A percentile compares a stretch with the other conserved stretches of the same genome.
Evolutionary conservation across 306 rosid genomes (phyloP).

Genomic region (Aeschynomene evenia): DNA sequence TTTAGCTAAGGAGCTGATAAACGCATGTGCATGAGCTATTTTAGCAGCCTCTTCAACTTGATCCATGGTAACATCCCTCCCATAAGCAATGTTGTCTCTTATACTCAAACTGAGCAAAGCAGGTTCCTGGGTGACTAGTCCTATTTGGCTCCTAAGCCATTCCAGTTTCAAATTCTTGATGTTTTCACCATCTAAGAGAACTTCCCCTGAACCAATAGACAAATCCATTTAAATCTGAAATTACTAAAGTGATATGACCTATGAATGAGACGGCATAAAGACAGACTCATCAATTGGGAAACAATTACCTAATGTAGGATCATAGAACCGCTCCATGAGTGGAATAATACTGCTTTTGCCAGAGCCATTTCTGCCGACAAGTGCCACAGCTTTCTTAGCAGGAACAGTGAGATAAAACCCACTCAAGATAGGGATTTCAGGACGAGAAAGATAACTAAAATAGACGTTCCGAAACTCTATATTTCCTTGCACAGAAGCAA

Average conservation of each 20-base stretch:
- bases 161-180: constrained; percentile 88
- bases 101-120: constrained; percentile 96
- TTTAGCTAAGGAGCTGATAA: constrained; percentile 84
- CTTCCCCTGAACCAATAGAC: constrained; percentile 86
- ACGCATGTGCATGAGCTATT: constrained; percentile 97
- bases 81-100: constrained; percentile 98
- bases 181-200: constrained; percentile 99
- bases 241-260: constrained; percentile 1
- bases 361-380: constrained; percentile 98
- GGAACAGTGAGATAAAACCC: constrained; percentile 98
- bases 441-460: constrained; percentile 98
- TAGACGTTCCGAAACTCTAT: constrained; percentile 97
- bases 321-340: constrained; percentile 98
- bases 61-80: constrained; percentile 83
- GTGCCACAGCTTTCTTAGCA: constrained; percentile 99
- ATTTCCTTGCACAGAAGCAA: constrained; percentile 78
- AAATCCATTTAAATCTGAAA: constrained; percentile 32
- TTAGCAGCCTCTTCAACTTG: constrained; percentile 99
- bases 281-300: constrained; percentile 10
- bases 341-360: constrained; percentile 99
- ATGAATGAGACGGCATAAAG: constrained; percentile 17
- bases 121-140: constrained; percentile 98
- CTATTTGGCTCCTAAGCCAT: constrained; percentile 97
- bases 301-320: constrained; percentile 87
- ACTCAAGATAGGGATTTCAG: constrained; percentile 98